Percentiles rank a stretch among this genome's conserved stretches.
Evolutionary conservation across 2,329 filamentous ascomycete species (phyloP).

Genomic region (Trichoderma harzianum): DNA sequence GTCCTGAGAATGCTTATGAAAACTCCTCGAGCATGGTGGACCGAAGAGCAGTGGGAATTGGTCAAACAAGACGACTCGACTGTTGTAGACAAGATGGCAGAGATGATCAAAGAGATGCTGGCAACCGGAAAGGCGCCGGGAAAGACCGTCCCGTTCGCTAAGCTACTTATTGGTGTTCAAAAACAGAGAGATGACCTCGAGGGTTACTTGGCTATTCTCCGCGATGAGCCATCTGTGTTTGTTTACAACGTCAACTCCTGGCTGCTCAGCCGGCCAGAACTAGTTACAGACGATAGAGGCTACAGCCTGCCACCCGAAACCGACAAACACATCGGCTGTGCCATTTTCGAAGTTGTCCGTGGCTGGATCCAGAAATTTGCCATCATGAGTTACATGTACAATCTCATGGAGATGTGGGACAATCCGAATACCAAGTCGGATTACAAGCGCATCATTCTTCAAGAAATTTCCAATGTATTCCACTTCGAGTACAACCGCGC

Average conservation of each 20-base stretch:
- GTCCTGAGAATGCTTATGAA: not conserved
- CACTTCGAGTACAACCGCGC: conserved; percentile 41
- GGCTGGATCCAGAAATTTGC: conserved; percentile 32
- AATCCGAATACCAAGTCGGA: conserved; percentile 18
- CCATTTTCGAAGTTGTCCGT: conserved; percentile 38
- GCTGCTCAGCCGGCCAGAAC: conserved; percentile 41
- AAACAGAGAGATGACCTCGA: conserved; percentile 13
- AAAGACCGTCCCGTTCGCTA: not conserved
- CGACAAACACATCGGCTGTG: conserved; percentile 40
- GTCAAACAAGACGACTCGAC: not conserved
- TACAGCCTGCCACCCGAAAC: conserved; percentile 36
- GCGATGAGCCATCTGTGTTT: conserved; percentile 33
- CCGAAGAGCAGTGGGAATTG: not conserved
- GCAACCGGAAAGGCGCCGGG: no score
- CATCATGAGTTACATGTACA: conserved; percentile 40
- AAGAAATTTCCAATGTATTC: conserved; percentile 45
- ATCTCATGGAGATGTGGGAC: conserved; percentile 36
- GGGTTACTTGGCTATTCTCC: conserved; percentile 35
- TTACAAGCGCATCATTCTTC: conserved; percentile 36
- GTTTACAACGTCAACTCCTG: conserved; percentile 33
- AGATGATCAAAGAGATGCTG: no score
- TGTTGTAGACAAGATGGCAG: no score
- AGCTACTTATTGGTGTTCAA: accelerated
- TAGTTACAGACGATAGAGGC: conserved; percentile 45
- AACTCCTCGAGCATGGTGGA: not conserved